Evolutionary conservation across 2,329 filamentous ascomycete genomes (phyloP), one percentile per base, ranked within the genome.

Genomic region (Ophiostoma novo-ulmi): DNA sequence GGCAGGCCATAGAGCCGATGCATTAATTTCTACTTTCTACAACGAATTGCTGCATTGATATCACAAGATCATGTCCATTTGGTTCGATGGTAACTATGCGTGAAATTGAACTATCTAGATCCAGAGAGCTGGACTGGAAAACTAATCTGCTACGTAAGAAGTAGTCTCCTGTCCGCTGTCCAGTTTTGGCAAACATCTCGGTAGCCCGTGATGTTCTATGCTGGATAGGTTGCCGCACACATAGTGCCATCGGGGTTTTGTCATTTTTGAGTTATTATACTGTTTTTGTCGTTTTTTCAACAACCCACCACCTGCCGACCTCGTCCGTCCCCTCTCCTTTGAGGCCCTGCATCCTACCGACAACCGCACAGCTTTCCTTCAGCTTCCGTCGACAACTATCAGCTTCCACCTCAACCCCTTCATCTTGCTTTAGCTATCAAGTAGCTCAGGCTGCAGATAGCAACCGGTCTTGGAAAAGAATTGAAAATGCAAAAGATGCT

Each of bases 201-300:
- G 44, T 20, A 48, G 44, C 44, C 44, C 44, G 44, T 48, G 2
- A 48, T 48, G 31, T 31, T 31, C 13, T 26, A n/a, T 26, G 52
- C 52, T 26, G 52, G 17, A 48, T 48, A 22, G 22, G 52, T 26
- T 26, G 52, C 8, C 36, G 58, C 58, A 35, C 58, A 14, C 22
- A 35, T 7, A 63, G 14, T 35, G 26, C 58, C 58, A 63, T 35
- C 58, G 58, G 44, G 76, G 71, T 71, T 71, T 66, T 48, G 41
- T 48, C 20, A 6, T 72, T 26, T 65, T 67, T 67, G 69, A 63
- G 36, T 69, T 44, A 67, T 63, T 13, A 35, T 10, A 35, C 5
- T 63, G 38, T 68, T 68, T 63, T 65, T 31, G 26, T 52, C 41
- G 26, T 31, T 70, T 61, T 66, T 39, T 64, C 26, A 44, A 35